These are phyloP conservation scores for Clarireedia paspali DNA, from an alignment of 2,329 filamentous ascomycete genomes.

Conservation along the genomic window DNA sequence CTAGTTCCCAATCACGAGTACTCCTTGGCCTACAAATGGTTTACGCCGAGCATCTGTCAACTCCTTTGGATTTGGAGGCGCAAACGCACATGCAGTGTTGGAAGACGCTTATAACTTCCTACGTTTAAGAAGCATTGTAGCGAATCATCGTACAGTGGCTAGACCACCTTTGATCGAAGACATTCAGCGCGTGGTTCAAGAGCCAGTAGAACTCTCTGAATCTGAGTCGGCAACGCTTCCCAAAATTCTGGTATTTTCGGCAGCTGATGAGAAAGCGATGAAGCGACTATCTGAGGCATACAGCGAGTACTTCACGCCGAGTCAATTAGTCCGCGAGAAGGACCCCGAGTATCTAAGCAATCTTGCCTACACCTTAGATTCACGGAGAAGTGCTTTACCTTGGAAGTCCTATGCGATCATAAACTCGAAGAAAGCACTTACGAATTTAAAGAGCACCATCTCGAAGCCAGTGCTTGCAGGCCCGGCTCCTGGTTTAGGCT, in stretches of 20 bases:
- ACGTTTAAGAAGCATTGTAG: background rate
- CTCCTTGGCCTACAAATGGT: constrained; percentile 1
- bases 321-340: background rate
- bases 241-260: background rate
- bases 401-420: constrained; percentile 1
- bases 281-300: background rate
- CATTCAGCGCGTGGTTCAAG: background rate
- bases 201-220: background rate
- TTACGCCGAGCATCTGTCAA: constrained; percentile 16
- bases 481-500: background rate
- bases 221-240: background rate
- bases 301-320: background rate
- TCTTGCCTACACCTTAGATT: constrained; percentile 5
- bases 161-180: background rate
- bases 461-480: background rate
- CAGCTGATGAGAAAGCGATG: background rate
- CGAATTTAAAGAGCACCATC: background rate
- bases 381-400: constrained; percentile 1
- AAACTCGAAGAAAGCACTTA: background rate
- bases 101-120: constrained; percentile 1
- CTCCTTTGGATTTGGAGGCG: constrained; percentile 37
- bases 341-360: background rate
- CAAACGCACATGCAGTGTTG: constrained; percentile 23
- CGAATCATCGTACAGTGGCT: background rate
- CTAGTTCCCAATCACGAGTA: background rate